A percentile compares a stretch with the other conserved stretches of the same genome.
Evolutionary conservation across 441 rosid genomes (phyloP).

Genomic region (Pelargonium fulgidum): DNA sequence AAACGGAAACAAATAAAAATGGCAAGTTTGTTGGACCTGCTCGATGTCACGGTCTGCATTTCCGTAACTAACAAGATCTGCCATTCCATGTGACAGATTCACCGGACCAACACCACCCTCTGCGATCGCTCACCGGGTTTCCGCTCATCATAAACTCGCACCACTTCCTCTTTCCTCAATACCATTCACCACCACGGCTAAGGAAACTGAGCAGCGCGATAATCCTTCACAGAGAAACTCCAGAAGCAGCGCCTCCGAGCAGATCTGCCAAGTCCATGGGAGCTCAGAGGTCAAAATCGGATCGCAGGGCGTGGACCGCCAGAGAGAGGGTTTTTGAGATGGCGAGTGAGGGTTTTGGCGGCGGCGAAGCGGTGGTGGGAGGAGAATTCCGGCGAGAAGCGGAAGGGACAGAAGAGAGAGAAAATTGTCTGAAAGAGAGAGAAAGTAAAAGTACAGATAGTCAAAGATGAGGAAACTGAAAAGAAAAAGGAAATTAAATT

Average conservation of each 20-base stretch:
- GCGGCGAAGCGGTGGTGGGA: background rate
- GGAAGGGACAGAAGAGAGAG: constrained; percentile 4
- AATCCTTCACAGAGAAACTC: background rate
- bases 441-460: background rate
- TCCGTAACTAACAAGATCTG: constrained; percentile 86
- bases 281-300: background rate
- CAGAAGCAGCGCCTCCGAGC: background rate
- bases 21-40: constrained; percentile 39
- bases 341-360: background rate
- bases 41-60: constrained; percentile 76
- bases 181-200: background rate
- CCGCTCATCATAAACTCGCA: constrained; percentile 61
- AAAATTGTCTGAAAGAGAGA: background rate
- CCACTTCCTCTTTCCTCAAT: background rate
- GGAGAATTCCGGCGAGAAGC: background rate
- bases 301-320: background rate
- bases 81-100: constrained; percentile 91
- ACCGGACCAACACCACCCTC: constrained; percentile 62
- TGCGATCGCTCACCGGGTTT: constrained; percentile 61
- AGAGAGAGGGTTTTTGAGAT: background rate
- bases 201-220: background rate
- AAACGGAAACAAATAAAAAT: background rate
- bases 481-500: background rate
- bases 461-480: background rate
- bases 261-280: background rate